Conservation (phyloP, 2,329 filamentous ascomycete species). For the Xylaria sp. region DNA sequence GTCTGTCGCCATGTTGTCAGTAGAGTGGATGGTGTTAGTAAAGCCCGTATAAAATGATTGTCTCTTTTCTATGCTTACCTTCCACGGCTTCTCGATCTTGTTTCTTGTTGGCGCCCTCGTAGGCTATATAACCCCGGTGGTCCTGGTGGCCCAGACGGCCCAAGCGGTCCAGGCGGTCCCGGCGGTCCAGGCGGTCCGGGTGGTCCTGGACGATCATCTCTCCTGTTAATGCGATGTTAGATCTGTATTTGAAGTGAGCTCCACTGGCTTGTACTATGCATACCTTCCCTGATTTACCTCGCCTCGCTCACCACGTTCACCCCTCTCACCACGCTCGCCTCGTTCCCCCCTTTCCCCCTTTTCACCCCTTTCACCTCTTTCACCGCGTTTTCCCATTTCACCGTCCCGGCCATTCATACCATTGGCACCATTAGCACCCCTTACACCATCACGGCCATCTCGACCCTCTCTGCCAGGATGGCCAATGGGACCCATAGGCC, state of each 20-base stretch:
- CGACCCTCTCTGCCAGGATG: conserved; percentile 26
- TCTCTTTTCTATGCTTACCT: conserved; percentile 1
- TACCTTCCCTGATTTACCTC: conserved; percentile 23
- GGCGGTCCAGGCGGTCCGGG: background rate
- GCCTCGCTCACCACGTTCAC: conserved; percentile 10
- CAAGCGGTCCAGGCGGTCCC: background rate
- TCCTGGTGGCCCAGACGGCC: conserved; percentile 1
- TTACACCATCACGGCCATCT: conserved; percentile 25
- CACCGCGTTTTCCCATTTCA: background rate
- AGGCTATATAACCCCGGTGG: background rate
- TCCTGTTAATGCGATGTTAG: conserved; percentile 1
- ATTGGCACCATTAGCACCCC: background rate
- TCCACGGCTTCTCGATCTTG: conserved; percentile 2
- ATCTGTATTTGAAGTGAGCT: background rate
- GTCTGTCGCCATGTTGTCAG: no score
- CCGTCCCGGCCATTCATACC: conserved; percentile 19
- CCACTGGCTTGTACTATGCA: conserved; percentile 5
- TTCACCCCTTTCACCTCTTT: conserved; percentile 1
- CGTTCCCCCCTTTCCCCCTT: conserved; percentile 14
- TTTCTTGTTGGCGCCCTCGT: conserved; percentile 10
- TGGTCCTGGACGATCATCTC: conserved; percentile 12
- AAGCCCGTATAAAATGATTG: no score
- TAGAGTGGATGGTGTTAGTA: no score
- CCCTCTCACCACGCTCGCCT: conserved; percentile 5
- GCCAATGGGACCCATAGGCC: background rate